phyloP scores from a whole-genome alignment of 2,329 filamentous ascomycete species.

The Phaeomoniella chlamydospora region DNA sequence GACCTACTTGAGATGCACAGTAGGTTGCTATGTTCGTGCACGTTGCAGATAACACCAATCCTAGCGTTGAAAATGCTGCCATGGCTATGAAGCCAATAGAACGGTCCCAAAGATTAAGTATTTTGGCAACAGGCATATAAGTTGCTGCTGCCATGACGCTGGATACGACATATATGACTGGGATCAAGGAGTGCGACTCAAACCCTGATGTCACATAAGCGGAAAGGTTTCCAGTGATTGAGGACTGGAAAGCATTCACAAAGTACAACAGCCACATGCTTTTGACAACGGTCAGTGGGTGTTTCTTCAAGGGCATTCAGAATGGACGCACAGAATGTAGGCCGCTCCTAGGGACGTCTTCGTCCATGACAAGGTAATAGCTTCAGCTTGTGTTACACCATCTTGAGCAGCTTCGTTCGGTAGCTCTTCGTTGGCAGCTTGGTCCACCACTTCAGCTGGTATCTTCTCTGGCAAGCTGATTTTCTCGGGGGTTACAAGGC shows the following conservation, averaged over 20 bases:
- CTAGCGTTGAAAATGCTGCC: constrained; percentile 24
- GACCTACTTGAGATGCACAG: constrained; percentile 45
- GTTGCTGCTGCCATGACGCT: constrained; percentile 39
- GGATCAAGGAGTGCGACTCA: constrained; percentile 34
- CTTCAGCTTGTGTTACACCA: constrained; percentile 26
- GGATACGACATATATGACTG: constrained; percentile 37
- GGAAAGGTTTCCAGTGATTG: constrained; percentile 21
- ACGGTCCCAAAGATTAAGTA: constrained; percentile 49
- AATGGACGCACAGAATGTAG: constrained; percentile 17
- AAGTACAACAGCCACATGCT: constrained; percentile 24
- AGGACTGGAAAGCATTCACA: constrained; percentile 18
- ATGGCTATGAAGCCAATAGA: constrained; percentile 36
- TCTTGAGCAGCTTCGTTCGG: constrained; percentile 5
- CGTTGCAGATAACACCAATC: constrained; percentile 48
- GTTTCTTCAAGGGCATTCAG: background rate
- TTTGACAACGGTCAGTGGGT: background rate
- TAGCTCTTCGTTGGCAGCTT: background rate
- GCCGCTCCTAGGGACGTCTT: constrained; percentile 18
- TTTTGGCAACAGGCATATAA: constrained; percentile 44
- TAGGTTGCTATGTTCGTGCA: constrained; percentile 47
- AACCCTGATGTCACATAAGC: constrained; percentile 38
- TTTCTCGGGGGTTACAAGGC: too few species aligned
- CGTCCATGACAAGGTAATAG: constrained; percentile 23
- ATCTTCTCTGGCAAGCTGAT: too few species aligned
- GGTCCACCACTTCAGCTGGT: background rate